Percentiles rank a stretch among this genome's conserved stretches.
These are phyloP conservation scores for Lolium rigidum DNA, from an alignment of 176 grass and related monocot genomes.

Conservation along the genomic window DNA sequence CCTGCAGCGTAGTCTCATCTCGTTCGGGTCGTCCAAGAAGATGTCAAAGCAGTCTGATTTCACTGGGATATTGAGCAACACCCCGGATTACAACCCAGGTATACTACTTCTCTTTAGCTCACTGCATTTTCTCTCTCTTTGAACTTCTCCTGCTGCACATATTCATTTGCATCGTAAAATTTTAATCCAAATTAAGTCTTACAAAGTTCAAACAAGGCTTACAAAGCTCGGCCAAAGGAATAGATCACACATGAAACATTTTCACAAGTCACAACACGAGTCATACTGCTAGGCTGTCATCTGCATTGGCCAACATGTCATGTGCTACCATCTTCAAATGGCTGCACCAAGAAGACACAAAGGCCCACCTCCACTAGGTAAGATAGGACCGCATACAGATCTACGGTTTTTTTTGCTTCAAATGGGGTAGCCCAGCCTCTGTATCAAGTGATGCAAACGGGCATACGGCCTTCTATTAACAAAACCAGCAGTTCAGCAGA, in stretches of 20 bases:
- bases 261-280: background rate
- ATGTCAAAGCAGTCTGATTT: constrained; percentile 72
- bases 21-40: constrained; percentile 79
- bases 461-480: no score
- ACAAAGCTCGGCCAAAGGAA: background rate
- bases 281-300: background rate
- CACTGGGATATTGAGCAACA: constrained; percentile 75
- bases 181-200: background rate
- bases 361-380: no score
- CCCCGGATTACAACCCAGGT: constrained; percentile 66
- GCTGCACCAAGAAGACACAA: no score
- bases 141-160: no score
- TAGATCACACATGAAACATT: background rate
- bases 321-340: no score
- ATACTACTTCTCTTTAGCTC: no score
- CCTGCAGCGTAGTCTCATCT: constrained; percentile 51
- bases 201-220: background rate
- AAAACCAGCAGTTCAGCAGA: no score
- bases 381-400: no score
- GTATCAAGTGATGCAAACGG: no score
- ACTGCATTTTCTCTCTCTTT: no score
- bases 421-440: no score
- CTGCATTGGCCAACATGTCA: background rate
- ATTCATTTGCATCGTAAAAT: background rate
- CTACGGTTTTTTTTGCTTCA: no score